A percentile compares a stretch with the other conserved stretches of the same genome.
phyloP scores from a whole-genome alignment of 2,329 filamentous ascomycete genomes.

The Acarospora socialis region DNA sequence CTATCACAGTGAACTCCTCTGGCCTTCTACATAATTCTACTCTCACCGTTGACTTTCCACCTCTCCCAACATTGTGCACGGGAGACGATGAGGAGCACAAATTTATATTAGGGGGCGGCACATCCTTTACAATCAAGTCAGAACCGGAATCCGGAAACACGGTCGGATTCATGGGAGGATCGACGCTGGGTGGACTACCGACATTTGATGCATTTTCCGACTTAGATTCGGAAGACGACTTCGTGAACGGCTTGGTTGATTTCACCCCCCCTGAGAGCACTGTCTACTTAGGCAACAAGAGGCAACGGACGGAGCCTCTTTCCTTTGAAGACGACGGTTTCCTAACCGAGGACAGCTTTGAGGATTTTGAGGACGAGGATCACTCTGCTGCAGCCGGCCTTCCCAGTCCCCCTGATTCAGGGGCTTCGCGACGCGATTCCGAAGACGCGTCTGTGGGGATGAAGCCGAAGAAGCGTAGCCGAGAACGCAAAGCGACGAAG shows the following conservation, averaged over 20 bases:
- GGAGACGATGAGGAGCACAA: conserved; percentile 49
- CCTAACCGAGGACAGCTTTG: conserved; percentile 61
- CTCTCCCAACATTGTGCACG: conserved; percentile 46
- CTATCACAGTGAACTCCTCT: conserved; percentile 56
- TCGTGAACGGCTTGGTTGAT: conserved; percentile 59
- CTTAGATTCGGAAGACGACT: conserved; percentile 82
- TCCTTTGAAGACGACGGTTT: conserved; percentile 65
- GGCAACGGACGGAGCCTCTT: conserved; percentile 55
- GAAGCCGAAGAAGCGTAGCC: conserved; percentile 36
- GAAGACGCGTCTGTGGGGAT: conserved; percentile 18
- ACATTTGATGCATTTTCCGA: conserved; percentile 78
- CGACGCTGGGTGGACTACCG: conserved; percentile 46
- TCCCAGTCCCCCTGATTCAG: conserved; percentile 46
- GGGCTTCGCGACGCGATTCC: conserved; percentile 42
- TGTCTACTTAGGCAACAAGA: conserved; percentile 49
- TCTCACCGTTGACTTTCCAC: conserved; percentile 49
- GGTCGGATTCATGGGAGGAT: conserved; percentile 17
- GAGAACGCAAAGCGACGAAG: conserved; percentile 25
- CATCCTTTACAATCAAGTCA: conserved; percentile 22
- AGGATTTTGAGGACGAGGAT: conserved; percentile 57
- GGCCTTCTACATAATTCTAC: conserved; percentile 26
- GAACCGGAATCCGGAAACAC: conserved; percentile 25
- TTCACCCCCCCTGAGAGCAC: conserved; percentile 47
- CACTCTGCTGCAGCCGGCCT: conserved; percentile 46
- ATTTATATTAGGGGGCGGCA: conserved; percentile 35